Evolutionary conservation across 306 rosid species (phyloP), one percentile per base, ranked within the genome.

Genomic region (Trifolium dubium): DNA sequence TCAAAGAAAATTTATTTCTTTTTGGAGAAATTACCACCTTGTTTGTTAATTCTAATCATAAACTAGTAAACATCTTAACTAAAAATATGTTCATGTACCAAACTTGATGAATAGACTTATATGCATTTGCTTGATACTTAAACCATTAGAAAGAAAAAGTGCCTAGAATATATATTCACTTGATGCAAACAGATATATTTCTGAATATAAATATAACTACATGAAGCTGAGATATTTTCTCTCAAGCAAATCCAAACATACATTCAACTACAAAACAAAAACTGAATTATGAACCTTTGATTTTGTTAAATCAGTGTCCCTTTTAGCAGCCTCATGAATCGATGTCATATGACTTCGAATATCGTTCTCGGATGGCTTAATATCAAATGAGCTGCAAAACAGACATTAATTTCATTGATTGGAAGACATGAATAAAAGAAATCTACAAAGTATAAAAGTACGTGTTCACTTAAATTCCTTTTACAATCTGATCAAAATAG

Each of bases 291-390:
- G 35, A 55, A 89, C 92, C 91, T 83, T 71, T 58, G 88, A 84
- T 53, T 86, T 78, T 30, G 73, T 73, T 74, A 88, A 73, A 35
- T 77, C 85, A 13, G 35, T 39, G 41, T 88, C 88, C 74, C 85
- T 78, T 64, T 84, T 29, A 46, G 79, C 64, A 56, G 81, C 90
- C 55, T 83, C 89, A 61, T 60, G 46, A 70, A 90, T 86, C 58
- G 88, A 44, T 4, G 73, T 14, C n/a, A 72, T 30, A 63, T 90
- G 74, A 66, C 10, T 50, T 39, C 58, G 69, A 79, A 86, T 8
- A 80, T 90, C 89, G 60, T 60, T 64, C 50, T 74, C 86, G 14
- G 81, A 88, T 55, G 81, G 88, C 19, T 37, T 2, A 56, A 77
- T 65, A 41, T 80, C 87, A 83, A 70, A 86, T 51, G 81, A n/a